A percentile compares a stretch with the other conserved stretches of the same genome.
These are phyloP conservation scores for Hippophae gyantsensis DNA, from an alignment of 306 rosid genomes.

Conservation along the genomic window DNA sequence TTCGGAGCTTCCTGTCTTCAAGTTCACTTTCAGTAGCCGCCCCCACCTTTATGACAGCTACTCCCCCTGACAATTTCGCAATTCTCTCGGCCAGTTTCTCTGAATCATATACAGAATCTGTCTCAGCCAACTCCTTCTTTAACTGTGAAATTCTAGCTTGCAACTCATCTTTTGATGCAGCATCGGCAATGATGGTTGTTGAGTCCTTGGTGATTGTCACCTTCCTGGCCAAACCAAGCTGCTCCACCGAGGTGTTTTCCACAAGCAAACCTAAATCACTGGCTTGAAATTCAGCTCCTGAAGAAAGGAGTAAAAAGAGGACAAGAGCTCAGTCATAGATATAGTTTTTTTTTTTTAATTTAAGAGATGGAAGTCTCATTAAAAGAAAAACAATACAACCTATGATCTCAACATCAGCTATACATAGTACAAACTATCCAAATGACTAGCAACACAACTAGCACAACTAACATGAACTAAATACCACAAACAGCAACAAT, in stretches of 20 bases:
- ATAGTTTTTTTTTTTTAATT: too few relatives aligned
- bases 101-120: conserved; percentile 81
- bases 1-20: conserved; percentile 93
- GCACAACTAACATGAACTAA: too few relatives aligned
- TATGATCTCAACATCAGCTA: too few relatives aligned
- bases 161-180: conserved; percentile 95
- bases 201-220: conserved; percentile 82
- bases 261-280: conserved; percentile 65
- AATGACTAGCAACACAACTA: too few relatives aligned
- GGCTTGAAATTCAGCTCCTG: conserved; percentile 96
- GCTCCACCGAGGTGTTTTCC: conserved; percentile 80
- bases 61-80: conserved; percentile 96
- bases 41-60: conserved; percentile 95
- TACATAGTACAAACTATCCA: too few relatives aligned
- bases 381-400: too few relatives aligned
- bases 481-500: too few relatives aligned
- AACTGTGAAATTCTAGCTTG: conserved; percentile 83
- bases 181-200: conserved; percentile 88
- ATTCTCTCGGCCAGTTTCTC: conserved; percentile 92
- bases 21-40: conserved; percentile 99
- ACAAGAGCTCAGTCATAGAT: neutral
- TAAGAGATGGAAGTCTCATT: too few relatives aligned
- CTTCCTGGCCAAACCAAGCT: conserved; percentile 87
- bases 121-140: conserved; percentile 69
- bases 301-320: neutral